phyloP scores from a whole-genome alignment of 768 basidiomycete genomes.

The Austroboletus eburneus region DNA sequence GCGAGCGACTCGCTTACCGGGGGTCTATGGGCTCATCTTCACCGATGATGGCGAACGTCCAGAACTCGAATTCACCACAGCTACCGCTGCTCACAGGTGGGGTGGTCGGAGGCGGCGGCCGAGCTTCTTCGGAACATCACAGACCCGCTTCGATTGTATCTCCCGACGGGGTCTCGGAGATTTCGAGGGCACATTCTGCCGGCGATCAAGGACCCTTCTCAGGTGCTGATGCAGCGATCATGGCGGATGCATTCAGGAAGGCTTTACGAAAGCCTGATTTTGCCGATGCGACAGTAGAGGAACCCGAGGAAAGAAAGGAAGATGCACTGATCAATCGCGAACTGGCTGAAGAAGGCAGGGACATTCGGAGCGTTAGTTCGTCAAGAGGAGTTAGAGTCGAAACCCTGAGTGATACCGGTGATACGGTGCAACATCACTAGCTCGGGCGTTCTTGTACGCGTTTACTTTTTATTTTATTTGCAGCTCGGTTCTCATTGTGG shows the following conservation, averaged over 20 bases:
- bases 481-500: slow-evolving; percentile 31
- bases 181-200: slow-evolving; percentile 55
- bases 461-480: slow-evolving; percentile 35
- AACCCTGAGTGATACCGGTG: slow-evolving; percentile 53
- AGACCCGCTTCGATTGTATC: slow-evolving; percentile 40
- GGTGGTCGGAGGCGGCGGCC: slow-evolving; percentile 31
- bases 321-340: slow-evolving; percentile 57
- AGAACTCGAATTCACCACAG: slow-evolving; percentile 37
- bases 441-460: slow-evolving; percentile 34
- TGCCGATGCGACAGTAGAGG: slow-evolving; percentile 62
- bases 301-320: slow-evolving; percentile 42
- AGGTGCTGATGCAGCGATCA: slow-evolving; percentile 84
- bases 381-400: slow-evolving; percentile 79
- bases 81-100: slow-evolving; percentile 45
- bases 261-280: slow-evolving; percentile 89
- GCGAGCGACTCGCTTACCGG: slow-evolving; percentile 49
- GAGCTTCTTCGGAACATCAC: slow-evolving; percentile 30
- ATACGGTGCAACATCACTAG: slow-evolving; percentile 44
- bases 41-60: slow-evolving; percentile 75
- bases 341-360: slow-evolving; percentile 85
- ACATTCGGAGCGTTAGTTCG: slow-evolving; percentile 78
- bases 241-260: slow-evolving; percentile 89
- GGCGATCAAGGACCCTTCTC: slow-evolving; percentile 72
- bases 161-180: slow-evolving; percentile 74
- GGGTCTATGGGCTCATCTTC: slow-evolving; percentile 76